phyloP scores from a whole-genome alignment of 2,329 filamentous ascomycete species.

The Colletotrichum gigasporum region DNA sequence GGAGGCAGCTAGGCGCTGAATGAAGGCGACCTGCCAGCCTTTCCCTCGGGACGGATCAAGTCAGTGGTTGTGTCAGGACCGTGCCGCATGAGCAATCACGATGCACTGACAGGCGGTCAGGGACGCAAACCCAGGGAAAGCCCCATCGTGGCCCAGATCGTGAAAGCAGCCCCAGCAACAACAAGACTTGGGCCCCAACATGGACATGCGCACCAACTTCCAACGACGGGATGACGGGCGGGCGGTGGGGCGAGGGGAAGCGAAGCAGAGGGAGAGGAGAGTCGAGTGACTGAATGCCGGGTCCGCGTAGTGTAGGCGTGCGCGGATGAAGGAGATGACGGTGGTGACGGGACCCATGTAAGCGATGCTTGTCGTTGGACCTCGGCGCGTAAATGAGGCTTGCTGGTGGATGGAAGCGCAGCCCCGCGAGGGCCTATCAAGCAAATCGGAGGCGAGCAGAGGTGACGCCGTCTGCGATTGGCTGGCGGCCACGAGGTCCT shows the following conservation, averaged over 20 bases:
- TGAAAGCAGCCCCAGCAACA: not conserved
- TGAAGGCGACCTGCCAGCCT: constrained; percentile 1
- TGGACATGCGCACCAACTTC: constrained; percentile 23
- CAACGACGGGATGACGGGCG: not conserved
- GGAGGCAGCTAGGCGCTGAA: constrained; percentile 11
- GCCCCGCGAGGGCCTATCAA: constrained; percentile 51
- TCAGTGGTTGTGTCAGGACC: constrained; percentile 15
- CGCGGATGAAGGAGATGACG: constrained; percentile 26
- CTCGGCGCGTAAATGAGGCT: constrained; percentile 62
- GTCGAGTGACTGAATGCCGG: not conserved
- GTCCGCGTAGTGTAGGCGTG: constrained; percentile 26
- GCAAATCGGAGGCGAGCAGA: constrained; percentile 57
- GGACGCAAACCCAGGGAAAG: not conserved
- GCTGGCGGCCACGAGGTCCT: constrained; percentile 34
- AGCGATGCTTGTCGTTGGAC: constrained; percentile 33
- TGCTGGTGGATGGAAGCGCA: constrained; percentile 54
- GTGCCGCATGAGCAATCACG: constrained; percentile 1
- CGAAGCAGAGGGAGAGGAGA: constrained; percentile 34
- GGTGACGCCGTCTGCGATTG: constrained; percentile 51
- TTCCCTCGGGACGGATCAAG: constrained; percentile 17
- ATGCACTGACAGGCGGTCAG: constrained; percentile 9
- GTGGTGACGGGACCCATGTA: constrained; percentile 48
- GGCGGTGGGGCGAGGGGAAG: constrained; percentile 47
- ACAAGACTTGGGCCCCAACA: not conserved
- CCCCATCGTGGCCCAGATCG: not conserved